Conservation (phyloP, 192 early-diverging fungal species). For the Spizellomyces punctatus region DNA sequence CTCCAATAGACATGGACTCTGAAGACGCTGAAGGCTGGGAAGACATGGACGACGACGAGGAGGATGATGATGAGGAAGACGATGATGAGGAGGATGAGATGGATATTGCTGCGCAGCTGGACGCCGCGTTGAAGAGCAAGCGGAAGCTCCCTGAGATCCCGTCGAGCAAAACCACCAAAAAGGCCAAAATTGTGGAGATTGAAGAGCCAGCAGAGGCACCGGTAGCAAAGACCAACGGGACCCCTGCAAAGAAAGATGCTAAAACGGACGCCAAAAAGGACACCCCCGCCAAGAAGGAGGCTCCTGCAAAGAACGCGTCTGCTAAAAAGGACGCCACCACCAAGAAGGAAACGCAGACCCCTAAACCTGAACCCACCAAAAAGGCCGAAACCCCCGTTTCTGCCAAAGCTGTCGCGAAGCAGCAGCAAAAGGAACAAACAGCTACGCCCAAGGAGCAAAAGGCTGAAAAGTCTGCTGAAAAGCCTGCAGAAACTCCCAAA, state of each 20-base stretch:
- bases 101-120: slow-evolving; percentile 24
- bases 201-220: slow-evolving; percentile 6
- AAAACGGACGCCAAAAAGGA: slow-evolving; percentile 44
- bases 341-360: slow-evolving; percentile 49
- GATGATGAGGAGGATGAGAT: slow-evolving; percentile 46
- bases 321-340: slow-evolving; percentile 46
- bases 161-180: slow-evolving; percentile 27
- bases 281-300: slow-evolving; percentile 40
- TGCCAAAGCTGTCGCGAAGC: slow-evolving; percentile 43
- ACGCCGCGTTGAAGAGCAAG: slow-evolving; percentile 33
- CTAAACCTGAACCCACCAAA: slow-evolving; percentile 22
- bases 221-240: slow-evolving; percentile 7
- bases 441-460: not conserved
- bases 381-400: slow-evolving; percentile 30
- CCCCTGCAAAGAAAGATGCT: slow-evolving; percentile 28
- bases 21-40: slow-evolving; percentile 32
- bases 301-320: slow-evolving; percentile 21
- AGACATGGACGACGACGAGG: slow-evolving; percentile 44
- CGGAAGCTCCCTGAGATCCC: slow-evolving; percentile 12
- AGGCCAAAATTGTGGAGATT: slow-evolving; percentile 50
- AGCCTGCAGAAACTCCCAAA: slow-evolving; percentile 14
- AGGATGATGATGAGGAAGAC: slow-evolving; percentile 49
- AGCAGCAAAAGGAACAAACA: slow-evolving; percentile 27
- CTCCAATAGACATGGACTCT: slow-evolving; percentile 24
- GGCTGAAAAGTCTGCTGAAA: slow-evolving; percentile 1